Evolutionary conservation across 2,329 filamentous ascomycete genomes (phyloP), one percentile per base, ranked within the genome.

Genomic region (Lecanoromycetidae sp.): DNA sequence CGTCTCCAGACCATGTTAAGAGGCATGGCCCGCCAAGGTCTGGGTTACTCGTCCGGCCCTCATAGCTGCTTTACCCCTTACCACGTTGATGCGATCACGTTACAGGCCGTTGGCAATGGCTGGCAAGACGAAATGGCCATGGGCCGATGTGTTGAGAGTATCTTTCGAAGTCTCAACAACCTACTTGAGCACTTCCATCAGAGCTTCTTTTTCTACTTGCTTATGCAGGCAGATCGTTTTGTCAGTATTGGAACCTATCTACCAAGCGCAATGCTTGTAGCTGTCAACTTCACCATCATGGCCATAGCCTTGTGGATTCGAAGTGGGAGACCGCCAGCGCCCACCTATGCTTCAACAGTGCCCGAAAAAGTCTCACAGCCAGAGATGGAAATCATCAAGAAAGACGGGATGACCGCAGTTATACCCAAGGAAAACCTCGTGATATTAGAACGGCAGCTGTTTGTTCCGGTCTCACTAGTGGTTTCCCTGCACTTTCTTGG

Each of bases 91-190:
- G 91, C 91, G 2, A 82, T 98, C 54, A 98, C 91, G 1, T 69
- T 98, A 34, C 87, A 91, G 59, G 86, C 91, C 0, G 84, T 87
- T 50, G 90, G 90, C 1, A 73, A 90, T 34, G 91, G 91, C 26
- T 94, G 87, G 87, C 87, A 96, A 60, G 91, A 98, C 62, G 91
- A 96, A 66, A 96, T 96, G 86, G 84, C 84, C 8, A 79, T 98
- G 61, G 91, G 91, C 5, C 76, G 88, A 46, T 81, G 88, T 0
- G 74, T 96, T 4, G 91, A 98, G 66, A 87, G 87, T 57, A 76
- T 91, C 3, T 94, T 94, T 63, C 76, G 91, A 57, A 94, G 87
- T 62, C 70, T 98, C 64, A 98, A 98, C 68, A 98, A 98, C 60
- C 69, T 98, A 49, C 75, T 98, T 26, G 91, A 98, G 66, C 88